phyloP scores from a whole-genome alignment of 2,329 filamentous ascomycete species.

The Fusarium mundagurra region DNA sequence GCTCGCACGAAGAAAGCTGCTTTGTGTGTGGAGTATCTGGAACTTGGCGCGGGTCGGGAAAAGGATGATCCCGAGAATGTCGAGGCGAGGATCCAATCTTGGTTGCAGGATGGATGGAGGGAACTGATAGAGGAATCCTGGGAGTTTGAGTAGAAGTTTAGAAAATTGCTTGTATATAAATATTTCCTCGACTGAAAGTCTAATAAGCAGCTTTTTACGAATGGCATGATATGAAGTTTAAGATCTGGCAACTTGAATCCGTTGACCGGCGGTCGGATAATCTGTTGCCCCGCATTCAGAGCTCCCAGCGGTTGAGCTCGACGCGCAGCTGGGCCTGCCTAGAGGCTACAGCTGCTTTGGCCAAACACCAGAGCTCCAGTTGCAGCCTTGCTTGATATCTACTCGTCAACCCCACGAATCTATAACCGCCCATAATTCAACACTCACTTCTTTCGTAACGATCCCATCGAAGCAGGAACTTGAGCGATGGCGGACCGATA shows the following conservation, averaged over 20 bases:
- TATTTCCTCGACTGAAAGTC: neutral
- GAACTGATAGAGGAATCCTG: too few species aligned
- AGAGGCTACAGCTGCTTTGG: conserved; percentile 44
- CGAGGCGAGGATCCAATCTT: neutral
- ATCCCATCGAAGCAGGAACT: conserved; percentile 16
- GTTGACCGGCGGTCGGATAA: conserved; percentile 40
- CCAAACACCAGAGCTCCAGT: conserved; percentile 49
- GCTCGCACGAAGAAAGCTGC: conserved; percentile 34
- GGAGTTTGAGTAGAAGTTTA: neutral
- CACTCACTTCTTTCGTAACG: conserved; percentile 7
- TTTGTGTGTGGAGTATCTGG: conserved; percentile 20
- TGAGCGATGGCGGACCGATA: conserved; percentile 93
- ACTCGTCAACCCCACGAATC: conserved; percentile 38
- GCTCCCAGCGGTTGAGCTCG: conserved; percentile 44
- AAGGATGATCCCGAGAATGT: neutral
- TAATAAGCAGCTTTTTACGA: neutral
- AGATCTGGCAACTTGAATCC: neutral
- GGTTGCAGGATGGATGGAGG: neutral
- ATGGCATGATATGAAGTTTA: neutral
- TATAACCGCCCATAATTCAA: conserved; percentile 22
- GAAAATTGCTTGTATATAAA: neutral
- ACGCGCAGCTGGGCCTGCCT: conserved; percentile 54
- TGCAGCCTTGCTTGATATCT: conserved; percentile 44
- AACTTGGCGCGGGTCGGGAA: conserved; percentile 1
- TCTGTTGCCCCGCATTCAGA: conserved; percentile 38